Evolutionary conservation across 805 yeast species (phyloP).

Genomic region (Yarrowia divulgata): DNA sequence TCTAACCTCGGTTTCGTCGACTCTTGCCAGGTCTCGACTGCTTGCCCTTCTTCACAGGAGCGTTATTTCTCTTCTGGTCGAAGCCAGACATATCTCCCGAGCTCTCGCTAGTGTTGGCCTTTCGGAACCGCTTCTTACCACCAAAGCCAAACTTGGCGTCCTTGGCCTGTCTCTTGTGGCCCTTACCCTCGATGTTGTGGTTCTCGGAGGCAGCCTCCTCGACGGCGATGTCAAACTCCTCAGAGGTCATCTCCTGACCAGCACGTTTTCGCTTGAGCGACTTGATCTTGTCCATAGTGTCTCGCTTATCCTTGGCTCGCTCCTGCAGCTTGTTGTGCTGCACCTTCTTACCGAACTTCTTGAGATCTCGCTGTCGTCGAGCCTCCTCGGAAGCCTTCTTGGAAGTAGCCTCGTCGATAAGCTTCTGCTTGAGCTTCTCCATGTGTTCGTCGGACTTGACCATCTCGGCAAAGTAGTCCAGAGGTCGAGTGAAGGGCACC

Average conservation of each 20-base stretch:
- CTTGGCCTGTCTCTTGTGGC: slow-evolving; percentile 66
- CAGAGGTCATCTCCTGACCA: slow-evolving; percentile 71
- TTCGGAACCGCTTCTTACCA: slow-evolving; percentile 76
- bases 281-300: slow-evolving; percentile 87
- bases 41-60: slow-evolving; percentile 44
- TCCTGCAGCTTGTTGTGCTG: slow-evolving; percentile 92
- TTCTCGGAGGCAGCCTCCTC: slow-evolving; percentile 83
- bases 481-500: slow-evolving; percentile 90
- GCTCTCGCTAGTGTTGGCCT: slow-evolving; percentile 75
- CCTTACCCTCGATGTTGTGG: slow-evolving; percentile 64
- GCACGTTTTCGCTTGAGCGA: slow-evolving; percentile 89
- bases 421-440: slow-evolving; percentile 86
- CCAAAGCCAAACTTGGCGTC: slow-evolving; percentile 77
- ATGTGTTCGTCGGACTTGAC: slow-evolving; percentile 96
- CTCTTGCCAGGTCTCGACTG: slow-evolving; percentile 32
- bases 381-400: slow-evolving; percentile 94
- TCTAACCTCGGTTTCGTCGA: slow-evolving; percentile 23
- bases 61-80: slow-evolving; percentile 61
- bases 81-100: slow-evolving; percentile 71
- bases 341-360: slow-evolving; percentile 97
- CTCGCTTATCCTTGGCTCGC: slow-evolving; percentile 91
- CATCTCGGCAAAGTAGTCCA: slow-evolving; percentile 98
- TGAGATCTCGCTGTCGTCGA: slow-evolving; percentile 89
- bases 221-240: slow-evolving; percentile 87
- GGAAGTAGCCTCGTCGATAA: slow-evolving; percentile 69